These are phyloP conservation scores for Astragalus glycyphyllos DNA, from an alignment of 306 rosid genomes.

Conservation along the genomic window DNA sequence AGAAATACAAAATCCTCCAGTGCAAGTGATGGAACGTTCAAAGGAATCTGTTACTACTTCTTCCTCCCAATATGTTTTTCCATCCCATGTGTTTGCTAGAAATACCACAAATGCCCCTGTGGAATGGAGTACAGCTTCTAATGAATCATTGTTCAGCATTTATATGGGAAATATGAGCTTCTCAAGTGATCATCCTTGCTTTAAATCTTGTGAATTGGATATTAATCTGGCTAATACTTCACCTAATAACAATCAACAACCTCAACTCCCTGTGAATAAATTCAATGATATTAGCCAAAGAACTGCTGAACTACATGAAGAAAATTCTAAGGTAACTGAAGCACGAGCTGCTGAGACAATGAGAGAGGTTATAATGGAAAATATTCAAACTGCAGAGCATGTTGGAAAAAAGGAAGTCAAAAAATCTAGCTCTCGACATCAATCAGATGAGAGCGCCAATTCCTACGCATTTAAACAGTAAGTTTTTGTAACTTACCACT, in stretches of 20 bases:
- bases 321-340: slow-evolving; percentile 46
- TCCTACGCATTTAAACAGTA: slow-evolving; percentile 82
- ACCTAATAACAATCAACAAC: slow-evolving; percentile 34
- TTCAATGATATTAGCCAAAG: slow-evolving; percentile 46
- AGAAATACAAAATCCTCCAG: slow-evolving; percentile 60
- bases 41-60: slow-evolving; percentile 43
- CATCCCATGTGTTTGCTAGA: slow-evolving; percentile 74
- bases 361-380: slow-evolving; percentile 83
- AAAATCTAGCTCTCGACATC: slow-evolving; percentile 23
- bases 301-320: slow-evolving; percentile 36
- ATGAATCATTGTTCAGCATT: slow-evolving; percentile 89
- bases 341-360: slow-evolving; percentile 75
- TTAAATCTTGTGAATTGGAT: slow-evolving; percentile 42
- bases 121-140: slow-evolving; percentile 87
- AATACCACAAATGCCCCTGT: slow-evolving; percentile 53
- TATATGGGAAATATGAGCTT: slow-evolving; percentile 88
- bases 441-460: slow-evolving; percentile 53
- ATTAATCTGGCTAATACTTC: slow-evolving; percentile 43
- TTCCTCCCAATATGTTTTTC: slow-evolving; percentile 59
- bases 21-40: slow-evolving; percentile 75
- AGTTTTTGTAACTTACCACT: slow-evolving; percentile 34
- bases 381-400: slow-evolving; percentile 26
- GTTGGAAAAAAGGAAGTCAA: slow-evolving; percentile 20
- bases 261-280: slow-evolving; percentile 41
- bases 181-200: slow-evolving; percentile 56